Evolutionary conservation across 306 rosid species (phyloP).

Genomic region (Quercus dentata): DNA sequence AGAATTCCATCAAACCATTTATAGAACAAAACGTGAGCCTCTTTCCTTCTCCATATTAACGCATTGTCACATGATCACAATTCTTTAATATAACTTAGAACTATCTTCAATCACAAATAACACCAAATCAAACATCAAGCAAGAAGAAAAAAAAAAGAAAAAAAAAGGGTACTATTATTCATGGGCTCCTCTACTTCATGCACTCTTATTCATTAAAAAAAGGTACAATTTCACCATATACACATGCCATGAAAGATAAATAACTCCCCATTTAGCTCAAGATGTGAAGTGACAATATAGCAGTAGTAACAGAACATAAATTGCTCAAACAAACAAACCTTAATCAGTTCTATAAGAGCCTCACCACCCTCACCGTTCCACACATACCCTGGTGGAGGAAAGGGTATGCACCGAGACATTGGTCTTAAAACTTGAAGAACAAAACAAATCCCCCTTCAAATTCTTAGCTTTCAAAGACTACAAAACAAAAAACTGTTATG

Average conservation of each 20-base stretch:
- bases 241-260: background rate
- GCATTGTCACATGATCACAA: background rate
- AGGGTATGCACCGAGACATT: conserved; percentile 24
- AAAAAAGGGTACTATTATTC: background rate
- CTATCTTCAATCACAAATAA: background rate
- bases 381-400: conserved; percentile 32
- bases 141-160: background rate
- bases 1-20: too few relatives aligned
- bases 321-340: conserved; percentile 7
- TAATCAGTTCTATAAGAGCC: conserved; percentile 4
- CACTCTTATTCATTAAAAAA: background rate
- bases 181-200: background rate
- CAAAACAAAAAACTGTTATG: background rate
- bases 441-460: background rate
- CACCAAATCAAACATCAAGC: background rate
- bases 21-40: background rate
- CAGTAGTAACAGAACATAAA: background rate
- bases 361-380: conserved; percentile 17
- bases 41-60: background rate
- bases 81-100: background rate
- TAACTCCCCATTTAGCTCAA: background rate
- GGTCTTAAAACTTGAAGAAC: background rate
- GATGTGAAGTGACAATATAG: too few relatives aligned
- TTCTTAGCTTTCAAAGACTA: too few relatives aligned
- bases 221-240: background rate